Evolutionary conservation across 2,329 filamentous ascomycete genomes (phyloP), one percentile per base, ranked within the genome.

Genomic region (Lecanoromycetidae sp.): DNA sequence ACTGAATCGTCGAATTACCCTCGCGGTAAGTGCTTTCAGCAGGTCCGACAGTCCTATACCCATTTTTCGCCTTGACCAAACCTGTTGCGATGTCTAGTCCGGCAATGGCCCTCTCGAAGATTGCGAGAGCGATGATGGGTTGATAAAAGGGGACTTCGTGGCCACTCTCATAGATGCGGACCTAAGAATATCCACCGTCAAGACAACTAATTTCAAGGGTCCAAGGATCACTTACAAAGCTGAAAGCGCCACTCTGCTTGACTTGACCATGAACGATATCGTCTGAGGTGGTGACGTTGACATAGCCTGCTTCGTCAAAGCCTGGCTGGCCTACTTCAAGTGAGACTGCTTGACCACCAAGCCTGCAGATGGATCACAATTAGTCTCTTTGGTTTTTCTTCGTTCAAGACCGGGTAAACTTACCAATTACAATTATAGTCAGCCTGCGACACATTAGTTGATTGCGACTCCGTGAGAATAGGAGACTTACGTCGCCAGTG

Each of bases 31-130:
- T 70, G 38, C 69, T 68, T 42, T 52, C 57, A 15, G 57, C 44
- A 5, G 63, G 55, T 0, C 71, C 71, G 6, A 57, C 52, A 0
- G 69, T 70, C 5, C 57, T 53, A 49, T 67, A 70, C 6, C 57
- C 54, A 3, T 46, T 41, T 30, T 54, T 54, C 38, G 65, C 54
- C 51, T 60, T 58, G 20, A 53, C 53, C 10, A 55, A 54, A 0
- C 77, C 76, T 3, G 75, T 79, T 1, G 73, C 71, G 39, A 80
- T 64, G 49, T 77, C 75, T 9, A 61, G 64, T 39, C 70, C 68
- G 42, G 69, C 63, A 40, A 75, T 64, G 1, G 68, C 66, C 5
- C 75, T 71, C 17, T 67, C 63, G 58, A 78, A 77, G 38, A 78
- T 70, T 50, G 71, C 62, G 42, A 71, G 75, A 2, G 70, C 66